Evolutionary conservation across 805 yeast genomes (phyloP).

Genomic region (Wickerhamomyces pijperi): DNA sequence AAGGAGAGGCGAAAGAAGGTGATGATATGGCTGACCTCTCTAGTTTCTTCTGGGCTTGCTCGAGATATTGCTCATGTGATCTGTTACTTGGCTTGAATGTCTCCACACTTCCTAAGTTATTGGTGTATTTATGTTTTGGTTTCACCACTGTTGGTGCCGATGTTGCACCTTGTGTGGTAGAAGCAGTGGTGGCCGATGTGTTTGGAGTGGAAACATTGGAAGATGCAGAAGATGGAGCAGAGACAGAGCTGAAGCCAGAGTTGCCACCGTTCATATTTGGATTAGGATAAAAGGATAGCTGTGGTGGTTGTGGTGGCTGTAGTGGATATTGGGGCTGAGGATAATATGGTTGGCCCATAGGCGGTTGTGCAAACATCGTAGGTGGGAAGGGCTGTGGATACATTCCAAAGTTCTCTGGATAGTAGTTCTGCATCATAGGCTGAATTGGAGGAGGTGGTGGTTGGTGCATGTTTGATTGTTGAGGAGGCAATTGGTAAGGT

Average conservation of each 20-base stretch:
- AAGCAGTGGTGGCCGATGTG: neutral
- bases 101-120: neutral
- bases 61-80: neutral
- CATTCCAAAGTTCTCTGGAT: no score
- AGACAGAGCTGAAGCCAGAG: neutral
- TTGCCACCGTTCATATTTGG: neutral
- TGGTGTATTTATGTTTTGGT: neutral
- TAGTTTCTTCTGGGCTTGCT: neutral
- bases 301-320: conserved; percentile 3
- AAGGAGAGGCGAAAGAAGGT: neutral
- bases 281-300: neutral
- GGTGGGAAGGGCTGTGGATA: no score
- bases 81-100: neutral
- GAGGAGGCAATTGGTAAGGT: no score
- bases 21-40: neutral
- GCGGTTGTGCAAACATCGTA: no score
- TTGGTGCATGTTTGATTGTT: no score
- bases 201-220: conserved; percentile 1
- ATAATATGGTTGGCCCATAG: no score
- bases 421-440: no score
- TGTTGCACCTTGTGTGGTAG: conserved; percentile 1
- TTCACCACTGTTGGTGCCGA: neutral
- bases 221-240: neutral
- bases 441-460: no score
- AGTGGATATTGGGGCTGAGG: conserved; percentile 2